Evolutionary conservation across 768 basidiomycete species (phyloP), one percentile per base, ranked within the genome.

Genomic region (Daedaleopsis nitida): DNA sequence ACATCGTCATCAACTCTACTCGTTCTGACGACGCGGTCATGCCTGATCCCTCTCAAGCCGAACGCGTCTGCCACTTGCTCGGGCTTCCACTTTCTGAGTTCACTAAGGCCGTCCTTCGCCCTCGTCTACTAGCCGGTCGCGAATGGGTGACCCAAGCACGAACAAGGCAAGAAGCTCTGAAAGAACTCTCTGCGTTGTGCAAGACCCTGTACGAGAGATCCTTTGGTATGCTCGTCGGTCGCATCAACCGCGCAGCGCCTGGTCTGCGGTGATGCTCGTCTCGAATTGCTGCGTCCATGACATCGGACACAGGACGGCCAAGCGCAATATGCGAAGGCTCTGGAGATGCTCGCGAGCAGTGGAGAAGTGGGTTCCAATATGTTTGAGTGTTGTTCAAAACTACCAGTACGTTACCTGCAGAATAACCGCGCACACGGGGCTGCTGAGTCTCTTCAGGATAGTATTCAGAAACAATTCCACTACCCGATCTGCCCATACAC

Each of bases 141-240:
- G 97, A 98, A 76, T 96, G 95, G 93, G 95, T 98, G 16, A 88
- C 92, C 0, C 95, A 98, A 69, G 91, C 94, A 9, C 82, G 97
- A 51, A 96, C 93, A 8, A 83, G 86, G 62, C 90, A 92, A 65
- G 97, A 98, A 71, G 96, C 96, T 1, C 77, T 92, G 35, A 95
- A 97, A 64, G 97, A 99, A 76, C 83, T 99, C 3, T 86, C 86
- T 0, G 86, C 96, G 0, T 78, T 98, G 8, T 94, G 92, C 76
- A 98, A 98, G 79, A 95, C 91, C 1, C 78, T 98, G 16, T 99
- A 98, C 76, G 97, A 98, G 78, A 98, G 96, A 74, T 94, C 89
- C 3, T 98, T 99, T 68, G 93, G 95, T 21, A 82, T 86, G 14
- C 83, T 99, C 49, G 97, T 99, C 24, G 96, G 97, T 65, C 84